Conservation (phyloP, 805 yeast species). For the Brettanomyces sp. region DNA sequence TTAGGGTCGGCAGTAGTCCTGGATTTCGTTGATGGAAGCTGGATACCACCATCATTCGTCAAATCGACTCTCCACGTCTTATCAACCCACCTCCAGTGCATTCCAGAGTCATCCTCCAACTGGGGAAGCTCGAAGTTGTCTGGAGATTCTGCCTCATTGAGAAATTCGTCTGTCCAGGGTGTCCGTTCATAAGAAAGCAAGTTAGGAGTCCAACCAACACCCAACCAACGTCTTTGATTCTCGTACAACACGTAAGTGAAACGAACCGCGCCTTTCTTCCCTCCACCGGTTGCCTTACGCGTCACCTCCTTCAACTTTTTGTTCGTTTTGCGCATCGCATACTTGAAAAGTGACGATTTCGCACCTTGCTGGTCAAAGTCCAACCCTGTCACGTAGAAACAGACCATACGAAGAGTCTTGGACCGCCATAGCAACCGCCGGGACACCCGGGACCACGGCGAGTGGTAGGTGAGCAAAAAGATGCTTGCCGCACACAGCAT, state of each 20-base stretch:
- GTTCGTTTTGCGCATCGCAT: conserved; percentile 46
- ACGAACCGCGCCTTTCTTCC: conserved; percentile 39
- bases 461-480: conserved; percentile 72
- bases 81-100: conserved; percentile 94
- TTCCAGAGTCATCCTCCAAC: conserved; percentile 54
- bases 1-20: conserved; percentile 61
- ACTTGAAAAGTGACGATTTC: conserved; percentile 34
- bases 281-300: conserved; percentile 6
- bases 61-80: conserved; percentile 84
- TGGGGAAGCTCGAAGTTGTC: conserved; percentile 77
- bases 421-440: conserved; percentile 83
- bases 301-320: conserved; percentile 23
- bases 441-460: conserved; percentile 74
- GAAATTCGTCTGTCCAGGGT: conserved; percentile 94
- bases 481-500: conserved; percentile 51
- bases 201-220: conserved; percentile 95
- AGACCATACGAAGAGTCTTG: conserved; percentile 53
- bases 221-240: conserved; percentile 95
- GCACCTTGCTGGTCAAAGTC: conserved; percentile 42
- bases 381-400: conserved; percentile 81
- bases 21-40: conserved; percentile 52
- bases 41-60: conserved; percentile 80
- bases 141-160: conserved; percentile 74
- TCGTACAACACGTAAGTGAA: conserved; percentile 91
- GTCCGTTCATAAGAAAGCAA: conserved; percentile 87